phyloP scores from a whole-genome alignment of 768 basidiomycete species.

The Gloeopeniophorella convolvens region DNA sequence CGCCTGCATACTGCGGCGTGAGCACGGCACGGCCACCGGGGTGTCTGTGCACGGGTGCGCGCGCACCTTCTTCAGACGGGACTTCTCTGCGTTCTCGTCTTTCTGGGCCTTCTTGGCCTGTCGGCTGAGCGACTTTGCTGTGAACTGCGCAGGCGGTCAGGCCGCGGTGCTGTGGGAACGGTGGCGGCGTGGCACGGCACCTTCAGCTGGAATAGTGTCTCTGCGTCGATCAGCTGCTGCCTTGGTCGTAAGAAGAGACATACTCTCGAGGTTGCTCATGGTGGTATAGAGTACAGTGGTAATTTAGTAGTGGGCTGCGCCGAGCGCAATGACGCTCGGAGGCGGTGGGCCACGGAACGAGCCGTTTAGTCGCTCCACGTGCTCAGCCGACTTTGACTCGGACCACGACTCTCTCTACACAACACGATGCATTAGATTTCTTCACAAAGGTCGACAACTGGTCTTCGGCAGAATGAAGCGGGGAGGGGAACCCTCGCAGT shows the following conservation, averaged over 20 bases:
- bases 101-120: slow-evolving; percentile 98
- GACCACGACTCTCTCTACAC: too few relatives aligned
- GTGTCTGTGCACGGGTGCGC: neutral
- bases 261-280: slow-evolving; percentile 89
- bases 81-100: slow-evolving; percentile 85
- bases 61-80: slow-evolving; percentile 85
- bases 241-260: slow-evolving; percentile 28
- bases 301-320: neutral
- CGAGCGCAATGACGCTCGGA: too few relatives aligned
- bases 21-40: neutral
- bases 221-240: slow-evolving; percentile 41
- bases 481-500: too few relatives aligned
- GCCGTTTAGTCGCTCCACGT: too few relatives aligned
- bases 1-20: slow-evolving; percentile 48
- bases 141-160: slow-evolving; percentile 58
- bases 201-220: slow-evolving; percentile 98
- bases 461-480: too few relatives aligned
- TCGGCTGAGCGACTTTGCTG: slow-evolving; percentile 88
- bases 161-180: neutral
- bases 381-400: too few relatives aligned
- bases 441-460: too few relatives aligned
- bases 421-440: too few relatives aligned
- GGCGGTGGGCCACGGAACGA: too few relatives aligned
- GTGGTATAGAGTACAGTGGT: neutral
- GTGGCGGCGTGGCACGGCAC: slow-evolving; percentile 33